Evolutionary conservation across 2,329 filamentous ascomycete genomes (phyloP), one percentile per base, ranked within the genome.

Genomic region (Grosmannia serpens): DNA sequence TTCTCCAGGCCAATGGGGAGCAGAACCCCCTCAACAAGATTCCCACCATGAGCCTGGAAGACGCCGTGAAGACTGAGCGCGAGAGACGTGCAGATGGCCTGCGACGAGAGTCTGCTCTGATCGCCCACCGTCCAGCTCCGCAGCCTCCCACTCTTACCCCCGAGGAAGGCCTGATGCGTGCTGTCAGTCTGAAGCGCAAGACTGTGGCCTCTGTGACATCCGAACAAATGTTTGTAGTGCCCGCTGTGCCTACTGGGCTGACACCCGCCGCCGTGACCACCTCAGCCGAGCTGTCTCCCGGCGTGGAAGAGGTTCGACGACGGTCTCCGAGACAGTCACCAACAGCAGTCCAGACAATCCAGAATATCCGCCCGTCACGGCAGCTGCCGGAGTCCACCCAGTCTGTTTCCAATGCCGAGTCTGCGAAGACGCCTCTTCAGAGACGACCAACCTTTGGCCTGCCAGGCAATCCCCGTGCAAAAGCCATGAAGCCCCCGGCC

Each of bases 201-300:
- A 66, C 74, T 35, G 64, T 75, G 11, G 66, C 64, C 9, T 68
- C 69, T 5, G 59, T 65, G 11, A 55, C 61, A 1, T 65, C 64
- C 8, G 17, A n/a, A 15, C 27, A 24, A 5, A 51, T 33, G n/a
- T n/a, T 24, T 38, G 11, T 22, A 10, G 11, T 15, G 29, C 60
- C 60, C 59, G 63, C 41, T 2, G 8, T 33, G 15, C 10, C 63
- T 24, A 65, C 58, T 56, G 67, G 58, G 65, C 70, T 65, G 35
- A 67, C 65, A 60, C 65, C 66, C 2, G 69, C 50, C 41, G 76
- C 73, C 1, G 70, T 68, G 15, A 76, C 74, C 4, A 77, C 76
- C 13, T 77, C 75, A 1, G 71, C 75, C 9, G 75, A 81, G 64
- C 66, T 78, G 8, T 83, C 80, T 4, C 80, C 80, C 0, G 74